These are phyloP conservation scores for Hydnomerulius pinastri DNA, from an alignment of 768 basidiomycete species.

Conservation along the genomic window DNA sequence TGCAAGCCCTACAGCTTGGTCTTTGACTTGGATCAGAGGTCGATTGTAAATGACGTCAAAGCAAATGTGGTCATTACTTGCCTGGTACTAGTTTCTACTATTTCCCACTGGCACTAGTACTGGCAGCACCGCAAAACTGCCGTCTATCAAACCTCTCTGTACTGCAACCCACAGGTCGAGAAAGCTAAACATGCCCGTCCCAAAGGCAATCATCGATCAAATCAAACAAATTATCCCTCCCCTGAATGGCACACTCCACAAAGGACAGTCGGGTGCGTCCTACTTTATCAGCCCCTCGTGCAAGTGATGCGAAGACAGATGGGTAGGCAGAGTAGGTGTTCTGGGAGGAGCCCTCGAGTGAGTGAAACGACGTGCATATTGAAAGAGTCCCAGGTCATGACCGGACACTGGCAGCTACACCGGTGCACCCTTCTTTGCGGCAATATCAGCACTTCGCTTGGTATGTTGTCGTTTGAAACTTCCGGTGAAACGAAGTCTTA, in stretches of 20 bases:
- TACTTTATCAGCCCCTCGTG: neutral
- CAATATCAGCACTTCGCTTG: conserved; percentile 86
- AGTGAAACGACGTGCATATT: conserved; percentile 29
- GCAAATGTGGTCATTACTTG: neutral
- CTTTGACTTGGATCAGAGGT: too few relatives aligned
- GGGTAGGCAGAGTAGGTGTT: conserved; percentile 83
- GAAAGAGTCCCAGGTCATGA: too few relatives aligned
- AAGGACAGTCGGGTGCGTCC: conserved; percentile 85
- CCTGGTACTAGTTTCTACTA: too few relatives aligned
- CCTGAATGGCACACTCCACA: conserved; percentile 84
- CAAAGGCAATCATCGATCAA: conserved; percentile 63
- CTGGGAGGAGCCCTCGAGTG: conserved; percentile 94
- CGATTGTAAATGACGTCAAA: conserved; percentile 8
- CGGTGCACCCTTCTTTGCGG: conserved; percentile 95
- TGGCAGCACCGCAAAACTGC: too few relatives aligned
- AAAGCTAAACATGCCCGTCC: conserved; percentile 52
- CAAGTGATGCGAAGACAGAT: conserved; percentile 2
- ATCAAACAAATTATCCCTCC: conserved; percentile 88
- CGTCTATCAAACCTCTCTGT: too few relatives aligned
- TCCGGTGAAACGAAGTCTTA: neutral
- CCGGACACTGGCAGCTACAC: too few relatives aligned
- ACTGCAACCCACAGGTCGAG: neutral
- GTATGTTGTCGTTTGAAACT: conserved; percentile 37
- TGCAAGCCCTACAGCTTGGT: too few relatives aligned
- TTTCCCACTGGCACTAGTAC: too few relatives aligned